Percentiles rank a stretch among this genome's conserved stretches.
Conservation (phyloP, 2,329 filamentous ascomycete genomes). For the Claviceps spartinae region DNA sequence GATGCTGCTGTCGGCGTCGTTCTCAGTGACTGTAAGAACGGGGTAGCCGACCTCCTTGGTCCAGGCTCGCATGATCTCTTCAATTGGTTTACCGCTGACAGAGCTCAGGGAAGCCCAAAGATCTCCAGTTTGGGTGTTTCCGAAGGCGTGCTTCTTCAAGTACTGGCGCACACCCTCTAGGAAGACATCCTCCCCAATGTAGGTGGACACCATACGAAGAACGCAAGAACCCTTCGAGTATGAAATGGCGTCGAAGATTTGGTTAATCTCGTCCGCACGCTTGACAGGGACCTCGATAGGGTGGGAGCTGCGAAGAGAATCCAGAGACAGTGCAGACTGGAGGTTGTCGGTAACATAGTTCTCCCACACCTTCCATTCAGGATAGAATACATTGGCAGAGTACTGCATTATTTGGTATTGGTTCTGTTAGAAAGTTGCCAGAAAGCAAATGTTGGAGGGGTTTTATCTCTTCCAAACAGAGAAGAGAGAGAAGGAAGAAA, state of each 20-base stretch:
- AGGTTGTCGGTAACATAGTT: constrained; percentile 88
- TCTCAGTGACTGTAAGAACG: constrained; percentile 67
- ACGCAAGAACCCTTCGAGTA: constrained; percentile 96
- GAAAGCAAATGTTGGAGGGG: no score
- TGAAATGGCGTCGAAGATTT: constrained; percentile 96
- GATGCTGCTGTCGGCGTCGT: constrained; percentile 54
- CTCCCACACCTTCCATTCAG: constrained; percentile 98
- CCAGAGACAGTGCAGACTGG: constrained; percentile 73
- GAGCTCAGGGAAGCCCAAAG: constrained; percentile 80
- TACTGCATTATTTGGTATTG: constrained; percentile 29
- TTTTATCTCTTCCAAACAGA: no score
- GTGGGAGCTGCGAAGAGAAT: constrained; percentile 87
- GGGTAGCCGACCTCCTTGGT: constrained; percentile 94
- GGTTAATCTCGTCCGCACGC: constrained; percentile 89
- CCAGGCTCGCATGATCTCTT: constrained; percentile 88
- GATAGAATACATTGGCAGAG: constrained; percentile 87
- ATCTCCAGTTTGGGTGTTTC: constrained; percentile 83
- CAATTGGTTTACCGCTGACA: constrained; percentile 82
- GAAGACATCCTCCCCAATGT: constrained; percentile 84
- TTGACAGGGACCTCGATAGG: constrained; percentile 95
- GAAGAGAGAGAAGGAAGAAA: constrained; percentile 1
- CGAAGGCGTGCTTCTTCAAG: constrained; percentile 92
- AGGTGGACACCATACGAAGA: constrained; percentile 92
- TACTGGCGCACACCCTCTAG: constrained; percentile 84
- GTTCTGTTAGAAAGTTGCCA: neutral